Percentiles rank a stretch among this genome's conserved stretches.
Evolutionary conservation across 192 early-diverging fungal genomes (phyloP).

Genomic region (Entomortierella chlamydospora): DNA sequence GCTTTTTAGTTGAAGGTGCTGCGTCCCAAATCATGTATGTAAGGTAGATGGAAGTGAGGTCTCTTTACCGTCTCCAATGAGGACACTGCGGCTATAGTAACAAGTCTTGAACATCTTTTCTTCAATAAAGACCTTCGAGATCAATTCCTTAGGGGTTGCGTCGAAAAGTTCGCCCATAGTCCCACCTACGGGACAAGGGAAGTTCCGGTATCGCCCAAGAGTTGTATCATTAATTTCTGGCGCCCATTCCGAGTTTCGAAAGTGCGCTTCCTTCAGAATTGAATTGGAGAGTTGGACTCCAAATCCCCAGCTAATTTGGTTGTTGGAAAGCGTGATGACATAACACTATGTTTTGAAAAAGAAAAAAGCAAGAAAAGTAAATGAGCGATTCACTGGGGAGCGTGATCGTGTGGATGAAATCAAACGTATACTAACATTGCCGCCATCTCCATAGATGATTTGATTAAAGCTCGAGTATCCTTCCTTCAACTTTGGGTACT

Average conservation of each 20-base stretch:
- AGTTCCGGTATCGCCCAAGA: neutral
- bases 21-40: too few species aligned
- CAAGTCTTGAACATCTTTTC: conserved; percentile 10
- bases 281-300: neutral
- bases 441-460: too few species aligned
- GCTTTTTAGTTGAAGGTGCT: too few species aligned
- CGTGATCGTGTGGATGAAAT: too few species aligned
- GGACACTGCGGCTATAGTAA: neutral
- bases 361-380: too few species aligned
- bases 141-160: neutral
- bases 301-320: neutral
- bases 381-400: too few species aligned
- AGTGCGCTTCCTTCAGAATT: neutral
- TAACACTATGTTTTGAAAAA: neutral
- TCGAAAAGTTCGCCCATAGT: conserved; percentile 7
- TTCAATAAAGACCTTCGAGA: conserved; percentile 3
- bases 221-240: neutral
- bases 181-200: neutral
- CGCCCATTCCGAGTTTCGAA: neutral
- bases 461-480: too few species aligned
- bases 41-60: too few species aligned
- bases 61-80: conserved; percentile 4
- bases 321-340: neutral
- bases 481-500: too few species aligned
- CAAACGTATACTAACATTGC: too few species aligned